Evolutionary conservation across 306 rosid genomes (phyloP).

Genomic region (Gynostemma pentaphyllum): DNA sequence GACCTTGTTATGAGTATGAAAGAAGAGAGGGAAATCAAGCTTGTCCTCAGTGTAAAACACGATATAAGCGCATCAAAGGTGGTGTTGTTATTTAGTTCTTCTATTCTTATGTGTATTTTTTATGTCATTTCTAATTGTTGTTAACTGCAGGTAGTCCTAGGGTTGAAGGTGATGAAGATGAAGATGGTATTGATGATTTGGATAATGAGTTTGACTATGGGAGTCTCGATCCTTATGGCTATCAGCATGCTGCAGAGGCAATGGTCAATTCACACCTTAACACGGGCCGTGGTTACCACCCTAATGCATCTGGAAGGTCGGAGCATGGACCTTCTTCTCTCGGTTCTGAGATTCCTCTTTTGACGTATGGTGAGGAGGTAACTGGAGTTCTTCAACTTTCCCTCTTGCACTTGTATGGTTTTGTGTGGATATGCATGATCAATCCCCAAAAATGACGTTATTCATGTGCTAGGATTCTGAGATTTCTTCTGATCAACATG

Average conservation of each 20-base stretch:
- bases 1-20: slow-evolving; percentile 16
- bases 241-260: slow-evolving; percentile 30
- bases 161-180: slow-evolving; percentile 95
- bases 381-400: not conserved
- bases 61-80: slow-evolving; percentile 14
- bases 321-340: slow-evolving; percentile 54
- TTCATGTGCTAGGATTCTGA: slow-evolving; percentile 51
- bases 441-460: not conserved
- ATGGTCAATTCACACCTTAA: slow-evolving; percentile 29
- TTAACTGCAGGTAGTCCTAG: slow-evolving; percentile 66
- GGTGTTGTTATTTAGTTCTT: not conserved
- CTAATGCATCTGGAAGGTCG: slow-evolving; percentile 23
- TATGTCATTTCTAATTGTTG: not conserved
- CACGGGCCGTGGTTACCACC: slow-evolving; percentile 39
- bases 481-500: slow-evolving; percentile 73
- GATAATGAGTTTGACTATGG: slow-evolving; percentile 81
- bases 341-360: slow-evolving; percentile 68
- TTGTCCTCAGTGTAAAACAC: slow-evolving; percentile 13
- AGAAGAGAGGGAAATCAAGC: slow-evolving; percentile 15
- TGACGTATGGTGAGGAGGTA: slow-evolving; percentile 96
- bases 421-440: not conserved
- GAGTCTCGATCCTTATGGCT: slow-evolving; percentile 31
- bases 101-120: not conserved
- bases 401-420: not conserved
- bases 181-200: slow-evolving; percentile 84